Percentiles rank a stretch among this genome's conserved stretches.
Conservation (phyloP, 1,284 basidiomycete genomes). For the Trichosporon asahii region DNA sequence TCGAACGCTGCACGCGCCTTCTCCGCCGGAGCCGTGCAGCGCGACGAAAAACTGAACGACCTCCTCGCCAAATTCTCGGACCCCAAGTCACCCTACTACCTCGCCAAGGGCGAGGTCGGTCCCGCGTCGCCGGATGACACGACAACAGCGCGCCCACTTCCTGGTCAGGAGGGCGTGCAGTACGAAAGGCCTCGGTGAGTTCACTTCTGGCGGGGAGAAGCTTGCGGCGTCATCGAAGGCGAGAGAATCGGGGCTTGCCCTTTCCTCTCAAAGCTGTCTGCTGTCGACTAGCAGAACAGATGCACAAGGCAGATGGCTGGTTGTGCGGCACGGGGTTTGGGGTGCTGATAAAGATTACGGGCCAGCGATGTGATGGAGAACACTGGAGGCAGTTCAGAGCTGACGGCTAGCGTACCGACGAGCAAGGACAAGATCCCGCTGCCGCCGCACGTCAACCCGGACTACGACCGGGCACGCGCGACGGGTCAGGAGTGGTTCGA, state of each 20-base stretch:
- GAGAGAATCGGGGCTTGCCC: background rate
- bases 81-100: conserved; percentile 42
- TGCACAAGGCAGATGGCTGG: too few relatives aligned
- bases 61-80: conserved; percentile 41
- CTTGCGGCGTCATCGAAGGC: background rate
- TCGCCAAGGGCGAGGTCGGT: conserved; percentile 39
- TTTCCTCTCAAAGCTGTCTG: background rate
- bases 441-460: conserved; percentile 17
- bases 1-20: background rate
- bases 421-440: conserved; percentile 8
- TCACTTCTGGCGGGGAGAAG: background rate
- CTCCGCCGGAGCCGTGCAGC: background rate
- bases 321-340: too few relatives aligned
- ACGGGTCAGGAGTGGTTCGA: conserved; percentile 24
- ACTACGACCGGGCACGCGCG: conserved; percentile 22
- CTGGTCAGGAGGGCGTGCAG: conserved; percentile 9
- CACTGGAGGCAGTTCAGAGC: background rate
- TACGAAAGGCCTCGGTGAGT: background rate
- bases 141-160: conserved; percentile 27
- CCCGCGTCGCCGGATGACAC: conserved; percentile 45
- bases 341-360: too few relatives aligned
- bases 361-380: background rate
- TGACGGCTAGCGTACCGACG: background rate
- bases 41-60: conserved; percentile 26
- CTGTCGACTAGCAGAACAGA: too few relatives aligned